A percentile compares a stretch with the other conserved stretches of the same genome.
Evolutionary conservation across 2,329 filamentous ascomycete genomes (phyloP).

Genomic region (Lecanosticta acicola): DNA sequence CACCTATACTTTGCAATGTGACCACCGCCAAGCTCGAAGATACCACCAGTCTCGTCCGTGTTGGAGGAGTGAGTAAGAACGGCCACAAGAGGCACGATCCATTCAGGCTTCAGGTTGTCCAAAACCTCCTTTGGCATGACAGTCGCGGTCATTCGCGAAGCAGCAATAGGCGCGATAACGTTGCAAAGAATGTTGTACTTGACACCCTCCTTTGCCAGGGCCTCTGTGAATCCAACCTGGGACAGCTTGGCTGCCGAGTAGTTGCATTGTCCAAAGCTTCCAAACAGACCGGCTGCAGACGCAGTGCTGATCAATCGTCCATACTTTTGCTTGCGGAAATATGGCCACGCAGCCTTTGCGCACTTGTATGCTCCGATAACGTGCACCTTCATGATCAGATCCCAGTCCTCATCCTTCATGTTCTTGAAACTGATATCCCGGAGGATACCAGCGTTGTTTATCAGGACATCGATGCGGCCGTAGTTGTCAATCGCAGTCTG

Average conservation of each 20-base stretch:
- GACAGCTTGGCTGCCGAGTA: constrained; percentile 97
- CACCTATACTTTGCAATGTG: constrained; percentile 90
- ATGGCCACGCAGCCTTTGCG: constrained; percentile 86
- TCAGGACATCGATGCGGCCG: constrained; percentile 85
- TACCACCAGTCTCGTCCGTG: constrained; percentile 73
- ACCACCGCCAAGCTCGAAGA: constrained; percentile 91
- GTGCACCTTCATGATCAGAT: constrained; percentile 88
- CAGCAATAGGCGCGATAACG: constrained; percentile 90
- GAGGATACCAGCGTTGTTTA: constrained; percentile 97
- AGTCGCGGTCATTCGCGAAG: constrained; percentile 91
- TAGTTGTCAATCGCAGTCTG: constrained; percentile 75
- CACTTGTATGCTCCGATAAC: constrained; percentile 94
- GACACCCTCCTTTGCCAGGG: constrained; percentile 89
- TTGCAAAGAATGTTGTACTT: constrained; percentile 98
- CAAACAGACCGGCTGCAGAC: constrained; percentile 92
- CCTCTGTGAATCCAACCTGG: constrained; percentile 95
- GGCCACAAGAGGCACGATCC: constrained; percentile 90
- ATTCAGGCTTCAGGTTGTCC: constrained; percentile 79
- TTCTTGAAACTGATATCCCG: constrained; percentile 98
- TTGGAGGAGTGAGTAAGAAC: constrained; percentile 82
- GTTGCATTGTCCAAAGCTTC: constrained; percentile 91
- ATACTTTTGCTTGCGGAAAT: constrained; percentile 99
- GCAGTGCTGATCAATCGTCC: constrained; percentile 94
- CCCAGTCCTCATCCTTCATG: constrained; percentile 96
- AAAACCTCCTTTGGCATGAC: constrained; percentile 93